Conservation (phyloP, 2,329 filamentous ascomycete species). For the Aspergillus aculeatus region DNA sequence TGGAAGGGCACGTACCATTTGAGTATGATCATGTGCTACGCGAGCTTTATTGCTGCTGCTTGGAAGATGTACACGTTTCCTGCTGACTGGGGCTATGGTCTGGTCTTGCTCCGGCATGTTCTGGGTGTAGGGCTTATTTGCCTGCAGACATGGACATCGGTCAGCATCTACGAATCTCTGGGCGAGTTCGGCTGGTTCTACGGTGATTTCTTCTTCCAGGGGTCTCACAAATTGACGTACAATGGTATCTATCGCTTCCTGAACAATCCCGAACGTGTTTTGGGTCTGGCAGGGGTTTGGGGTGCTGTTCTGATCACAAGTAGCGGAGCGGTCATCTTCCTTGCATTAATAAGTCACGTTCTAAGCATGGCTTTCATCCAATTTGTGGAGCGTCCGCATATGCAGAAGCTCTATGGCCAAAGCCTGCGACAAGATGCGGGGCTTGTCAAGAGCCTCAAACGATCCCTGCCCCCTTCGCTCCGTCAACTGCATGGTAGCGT, state of each 20-base stretch:
- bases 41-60: slow-evolving; percentile 82
- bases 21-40: slow-evolving; percentile 85
- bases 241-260: slow-evolving; percentile 96
- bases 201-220: slow-evolving; percentile 97
- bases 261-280: slow-evolving; percentile 93
- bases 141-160: slow-evolving; percentile 87
- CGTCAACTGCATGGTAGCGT: slow-evolving; percentile 81
- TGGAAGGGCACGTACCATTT: slow-evolving; percentile 97
- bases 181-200: slow-evolving; percentile 99
- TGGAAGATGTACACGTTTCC: slow-evolving; percentile 97
- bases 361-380: slow-evolving; percentile 85
- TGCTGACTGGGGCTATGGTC: slow-evolving; percentile 80
- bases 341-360: slow-evolving; percentile 82
- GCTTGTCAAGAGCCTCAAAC: slow-evolving; percentile 84
- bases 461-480: slow-evolving; percentile 78
- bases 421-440: slow-evolving; percentile 83
- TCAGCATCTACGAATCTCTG: slow-evolving; percentile 91
- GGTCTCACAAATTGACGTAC: slow-evolving; percentile 84
- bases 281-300: slow-evolving; percentile 94
- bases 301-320: slow-evolving; percentile 90
- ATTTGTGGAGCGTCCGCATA: slow-evolving; percentile 91
- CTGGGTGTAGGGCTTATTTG: slow-evolving; percentile 76
- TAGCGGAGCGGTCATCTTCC: slow-evolving; percentile 79
- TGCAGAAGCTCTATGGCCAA: slow-evolving; percentile 94
- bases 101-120: slow-evolving; percentile 82